These are phyloP conservation scores for Colletotrichum ledebouriae DNA, from an alignment of 2,329 filamentous ascomycete species.

Conservation along the genomic window DNA sequence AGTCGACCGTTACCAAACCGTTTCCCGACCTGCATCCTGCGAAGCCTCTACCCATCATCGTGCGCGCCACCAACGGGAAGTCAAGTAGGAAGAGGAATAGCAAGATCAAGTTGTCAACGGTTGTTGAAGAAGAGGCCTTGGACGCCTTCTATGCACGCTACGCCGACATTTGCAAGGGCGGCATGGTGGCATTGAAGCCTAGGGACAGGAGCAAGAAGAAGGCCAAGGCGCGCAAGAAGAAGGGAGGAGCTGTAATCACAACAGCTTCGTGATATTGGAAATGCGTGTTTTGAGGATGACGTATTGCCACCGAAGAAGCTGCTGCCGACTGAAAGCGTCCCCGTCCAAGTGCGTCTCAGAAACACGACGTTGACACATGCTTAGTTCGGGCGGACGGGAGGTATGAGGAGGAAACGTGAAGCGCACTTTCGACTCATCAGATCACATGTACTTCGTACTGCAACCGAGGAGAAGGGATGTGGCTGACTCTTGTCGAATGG, in stretches of 20 bases:
- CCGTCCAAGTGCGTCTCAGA: no score
- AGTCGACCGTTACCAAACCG: constrained; percentile 59
- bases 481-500: no score
- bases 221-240: constrained; percentile 82
- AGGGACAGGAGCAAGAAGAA: constrained; percentile 90
- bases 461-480: no score
- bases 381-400: no score
- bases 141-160: constrained; percentile 87
- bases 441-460: no score
- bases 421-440: no score
- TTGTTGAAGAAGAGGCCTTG: constrained; percentile 81
- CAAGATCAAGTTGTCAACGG: constrained; percentile 83
- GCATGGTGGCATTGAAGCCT: constrained; percentile 92
- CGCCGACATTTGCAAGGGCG: constrained; percentile 89
- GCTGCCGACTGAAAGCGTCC: no score
- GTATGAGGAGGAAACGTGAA: no score
- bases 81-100: constrained; percentile 67
- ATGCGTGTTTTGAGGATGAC: no score
- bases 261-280: neutral
- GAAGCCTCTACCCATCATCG: constrained; percentile 77
- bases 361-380: no score
- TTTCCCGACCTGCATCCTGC: constrained; percentile 72
- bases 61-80: constrained; percentile 88
- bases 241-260: constrained; percentile 47
- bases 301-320: no score